These are phyloP conservation scores for Xylaria multiplex DNA, from an alignment of 2,329 filamentous ascomycete species.

Conservation along the genomic window DNA sequence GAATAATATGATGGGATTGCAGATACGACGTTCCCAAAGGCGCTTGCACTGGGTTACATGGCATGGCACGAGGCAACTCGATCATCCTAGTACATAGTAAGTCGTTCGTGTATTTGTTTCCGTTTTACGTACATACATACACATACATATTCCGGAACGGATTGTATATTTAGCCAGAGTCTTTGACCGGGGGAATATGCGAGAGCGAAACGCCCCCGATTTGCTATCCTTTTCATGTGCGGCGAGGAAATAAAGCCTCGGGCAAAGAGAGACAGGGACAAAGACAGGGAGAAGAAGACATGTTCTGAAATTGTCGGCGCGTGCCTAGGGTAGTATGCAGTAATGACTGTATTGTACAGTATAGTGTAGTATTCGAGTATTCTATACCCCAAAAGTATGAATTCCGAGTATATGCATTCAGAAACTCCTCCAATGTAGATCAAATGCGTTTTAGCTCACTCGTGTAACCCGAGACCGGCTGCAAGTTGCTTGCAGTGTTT, in stretches of 20 bases:
- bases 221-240: background rate
- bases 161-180: background rate
- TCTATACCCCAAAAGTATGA: background rate
- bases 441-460: background rate
- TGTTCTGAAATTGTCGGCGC: background rate
- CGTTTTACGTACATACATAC: too few relatives aligned
- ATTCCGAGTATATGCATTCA: background rate
- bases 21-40: background rate
- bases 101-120: background rate
- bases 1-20: too few relatives aligned
- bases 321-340: background rate
- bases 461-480: background rate
- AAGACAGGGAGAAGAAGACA: background rate
- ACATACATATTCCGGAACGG: background rate
- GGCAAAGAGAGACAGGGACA: background rate
- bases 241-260: background rate
- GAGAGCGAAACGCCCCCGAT: background rate
- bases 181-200: too few relatives aligned
- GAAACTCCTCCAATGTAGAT: background rate
- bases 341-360: slow-evolving; percentile 6
- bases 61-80: background rate
- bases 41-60: background rate
- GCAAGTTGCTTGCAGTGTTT: background rate
- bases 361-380: background rate
- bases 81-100: background rate